Percentiles rank a stretch among this genome's conserved stretches.
Evolutionary conservation across 108 stramenopile species (phyloP).

Genomic region (Pinguiococcus pyrenoidosus): DNA sequence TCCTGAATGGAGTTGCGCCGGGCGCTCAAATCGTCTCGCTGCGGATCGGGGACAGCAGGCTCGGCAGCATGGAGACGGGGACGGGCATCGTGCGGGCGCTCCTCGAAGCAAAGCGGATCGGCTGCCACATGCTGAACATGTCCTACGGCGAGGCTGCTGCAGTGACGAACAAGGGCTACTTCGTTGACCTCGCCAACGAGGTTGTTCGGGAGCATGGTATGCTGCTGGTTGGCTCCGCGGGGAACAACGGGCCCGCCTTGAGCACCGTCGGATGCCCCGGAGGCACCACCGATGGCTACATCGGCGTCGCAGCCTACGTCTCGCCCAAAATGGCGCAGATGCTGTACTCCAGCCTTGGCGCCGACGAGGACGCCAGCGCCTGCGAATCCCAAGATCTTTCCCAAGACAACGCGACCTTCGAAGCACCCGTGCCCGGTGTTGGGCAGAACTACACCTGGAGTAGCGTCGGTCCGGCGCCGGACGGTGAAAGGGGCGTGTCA

Average conservation of each 20-base stretch:
- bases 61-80: slow-evolving; percentile 77
- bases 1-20: slow-evolving; percentile 67
- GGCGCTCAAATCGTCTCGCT: slow-evolving; percentile 64
- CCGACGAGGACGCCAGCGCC: too few relatives aligned
- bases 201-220: slow-evolving; percentile 55
- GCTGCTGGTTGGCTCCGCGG: slow-evolving; percentile 56
- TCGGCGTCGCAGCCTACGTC: slow-evolving; percentile 66
- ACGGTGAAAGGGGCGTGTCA: slow-evolving; percentile 59
- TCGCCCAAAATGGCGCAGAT: slow-evolving; percentile 55
- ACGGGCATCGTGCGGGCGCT: slow-evolving; percentile 57
- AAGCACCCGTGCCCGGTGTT: neutral
- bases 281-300: slow-evolving; percentile 40
- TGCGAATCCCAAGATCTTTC: too few relatives aligned
- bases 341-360: slow-evolving; percentile 45
- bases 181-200: slow-evolving; percentile 51
- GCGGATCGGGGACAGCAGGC: slow-evolving; percentile 73
- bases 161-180: slow-evolving; percentile 47
- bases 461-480: slow-evolving; percentile 60
- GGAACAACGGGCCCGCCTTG: slow-evolving; percentile 80
- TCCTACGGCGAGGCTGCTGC: slow-evolving; percentile 64
- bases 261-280: slow-evolving; percentile 71
- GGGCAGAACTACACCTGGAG: slow-evolving; percentile 70
- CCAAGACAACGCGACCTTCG: slow-evolving; percentile 1
- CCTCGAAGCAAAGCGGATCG: slow-evolving; percentile 25
- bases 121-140: slow-evolving; percentile 58